Evolutionary conservation across 2,329 filamentous ascomycete species (phyloP).

Genomic region (Chrysoporthe cubensis): DNA sequence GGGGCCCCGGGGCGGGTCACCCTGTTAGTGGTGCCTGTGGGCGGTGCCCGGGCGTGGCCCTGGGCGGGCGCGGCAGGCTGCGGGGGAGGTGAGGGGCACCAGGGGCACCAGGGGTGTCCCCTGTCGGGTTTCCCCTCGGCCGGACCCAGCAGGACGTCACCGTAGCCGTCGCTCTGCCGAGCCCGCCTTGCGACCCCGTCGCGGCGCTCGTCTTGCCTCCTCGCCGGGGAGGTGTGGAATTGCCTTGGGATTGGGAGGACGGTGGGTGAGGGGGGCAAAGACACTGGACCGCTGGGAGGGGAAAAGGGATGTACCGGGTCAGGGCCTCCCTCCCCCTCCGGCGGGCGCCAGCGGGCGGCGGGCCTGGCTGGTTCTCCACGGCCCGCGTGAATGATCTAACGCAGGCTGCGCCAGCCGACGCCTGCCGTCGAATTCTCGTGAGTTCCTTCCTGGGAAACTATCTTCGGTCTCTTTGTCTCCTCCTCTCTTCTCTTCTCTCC

Average conservation of each 20-base stretch:
- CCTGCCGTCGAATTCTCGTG: conserved; percentile 28
- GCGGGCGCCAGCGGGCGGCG: too few relatives aligned
- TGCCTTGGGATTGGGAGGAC: background rate
- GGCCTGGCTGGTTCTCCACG: background rate
- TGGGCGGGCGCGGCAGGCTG: background rate
- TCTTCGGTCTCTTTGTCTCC: conserved; percentile 11
- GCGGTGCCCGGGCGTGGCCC: background rate
- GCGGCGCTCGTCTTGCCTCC: background rate
- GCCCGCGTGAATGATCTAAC: conserved; percentile 9
- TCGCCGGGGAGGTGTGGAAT: background rate
- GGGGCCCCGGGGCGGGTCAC: conserved; percentile 7
- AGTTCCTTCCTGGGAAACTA: conserved; percentile 27
- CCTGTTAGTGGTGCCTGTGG: conserved; percentile 12
- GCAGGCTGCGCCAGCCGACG: background rate
- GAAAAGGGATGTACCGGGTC: background rate
- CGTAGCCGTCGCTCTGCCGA: conserved; percentile 20
- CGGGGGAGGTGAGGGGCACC: conserved; percentile 11
- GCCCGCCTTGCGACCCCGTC: background rate
- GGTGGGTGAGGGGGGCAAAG: background rate
- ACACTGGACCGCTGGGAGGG: background rate
- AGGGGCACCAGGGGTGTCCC: background rate
- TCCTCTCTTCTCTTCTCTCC: conserved; percentile 2
- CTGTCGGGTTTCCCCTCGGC: conserved; percentile 11
- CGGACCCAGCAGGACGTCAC: conserved; percentile 15
- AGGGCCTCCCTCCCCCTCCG: background rate